phyloP scores from a whole-genome alignment of 2,329 filamentous ascomycete genomes.

The Fusarium austroafricanum region DNA sequence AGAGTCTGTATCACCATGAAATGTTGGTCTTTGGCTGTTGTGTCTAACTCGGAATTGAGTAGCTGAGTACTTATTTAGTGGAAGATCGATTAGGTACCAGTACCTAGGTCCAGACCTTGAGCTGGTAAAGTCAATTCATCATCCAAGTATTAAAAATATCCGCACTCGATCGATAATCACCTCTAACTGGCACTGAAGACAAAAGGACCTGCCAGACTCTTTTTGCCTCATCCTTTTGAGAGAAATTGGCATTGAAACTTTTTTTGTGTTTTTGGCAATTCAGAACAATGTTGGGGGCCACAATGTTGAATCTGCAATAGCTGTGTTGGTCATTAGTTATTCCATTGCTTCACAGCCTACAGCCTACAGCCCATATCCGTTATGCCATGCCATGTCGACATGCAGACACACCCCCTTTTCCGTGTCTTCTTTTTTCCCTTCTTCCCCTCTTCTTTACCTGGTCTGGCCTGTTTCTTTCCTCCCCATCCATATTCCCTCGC shows the following conservation, averaged over 20 bases:
- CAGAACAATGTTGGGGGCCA: conserved; percentile 2
- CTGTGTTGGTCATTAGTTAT: conserved; percentile 4
- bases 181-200: conserved; percentile 7
- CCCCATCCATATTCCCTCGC: neutral
- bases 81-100: neutral
- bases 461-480: neutral
- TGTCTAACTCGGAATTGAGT: neutral
- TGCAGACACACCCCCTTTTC: neutral
- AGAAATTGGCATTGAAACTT: neutral
- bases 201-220: neutral
- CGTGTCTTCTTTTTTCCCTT: neutral
- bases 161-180: neutral
- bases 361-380: neutral
- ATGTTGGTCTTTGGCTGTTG: neutral
- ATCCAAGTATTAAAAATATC: neutral
- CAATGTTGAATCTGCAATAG: conserved; percentile 4
- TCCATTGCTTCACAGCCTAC: neutral
- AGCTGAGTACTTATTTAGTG: neutral
- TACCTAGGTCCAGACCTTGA: neutral
- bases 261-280: neutral
- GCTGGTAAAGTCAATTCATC: neutral
- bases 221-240: neutral
- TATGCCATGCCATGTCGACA: neutral
- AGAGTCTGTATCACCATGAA: neutral
- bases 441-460: neutral